Conservation (phyloP, 805 yeast species). For the Pichia paraexigua region DNA sequence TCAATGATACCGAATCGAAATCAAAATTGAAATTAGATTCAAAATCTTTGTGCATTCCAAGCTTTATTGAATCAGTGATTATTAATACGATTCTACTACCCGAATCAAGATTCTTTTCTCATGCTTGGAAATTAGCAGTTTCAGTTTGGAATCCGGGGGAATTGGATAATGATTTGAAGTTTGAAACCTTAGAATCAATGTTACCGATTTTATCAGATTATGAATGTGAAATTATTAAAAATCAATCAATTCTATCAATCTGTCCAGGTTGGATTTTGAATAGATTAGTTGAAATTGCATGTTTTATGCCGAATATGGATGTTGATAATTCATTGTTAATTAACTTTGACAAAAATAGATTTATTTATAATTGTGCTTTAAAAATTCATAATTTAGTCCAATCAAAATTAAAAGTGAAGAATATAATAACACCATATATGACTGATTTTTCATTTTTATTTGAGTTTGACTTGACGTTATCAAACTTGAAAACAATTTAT, state of each 20-base stretch:
- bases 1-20: conserved; percentile 18
- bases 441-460: conserved; percentile 47
- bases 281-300: conserved; percentile 66
- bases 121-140: conserved; percentile 62
- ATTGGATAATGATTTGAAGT: neutral
- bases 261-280: conserved; percentile 91
- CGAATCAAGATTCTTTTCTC: conserved; percentile 62
- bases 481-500: conserved; percentile 26
- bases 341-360: conserved; percentile 80
- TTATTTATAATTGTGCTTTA: conserved; percentile 52
- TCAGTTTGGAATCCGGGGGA: conserved; percentile 11
- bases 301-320: conserved; percentile 73
- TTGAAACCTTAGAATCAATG: conserved; percentile 21
- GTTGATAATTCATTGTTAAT: conserved; percentile 54
- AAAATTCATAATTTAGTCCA: conserved; percentile 38
- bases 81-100: conserved; percentile 71
- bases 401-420: conserved; percentile 26
- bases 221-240: neutral
- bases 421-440: conserved; percentile 16
- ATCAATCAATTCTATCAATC: conserved; percentile 49
- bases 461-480: conserved; percentile 38
- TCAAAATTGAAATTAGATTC: conserved; percentile 10
- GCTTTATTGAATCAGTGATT: conserved; percentile 76
- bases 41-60: conserved; percentile 54
- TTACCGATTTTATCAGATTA: conserved; percentile 8